Conservation (phyloP, 2,329 filamentous ascomycete species). For the Penicillium italicum region DNA sequence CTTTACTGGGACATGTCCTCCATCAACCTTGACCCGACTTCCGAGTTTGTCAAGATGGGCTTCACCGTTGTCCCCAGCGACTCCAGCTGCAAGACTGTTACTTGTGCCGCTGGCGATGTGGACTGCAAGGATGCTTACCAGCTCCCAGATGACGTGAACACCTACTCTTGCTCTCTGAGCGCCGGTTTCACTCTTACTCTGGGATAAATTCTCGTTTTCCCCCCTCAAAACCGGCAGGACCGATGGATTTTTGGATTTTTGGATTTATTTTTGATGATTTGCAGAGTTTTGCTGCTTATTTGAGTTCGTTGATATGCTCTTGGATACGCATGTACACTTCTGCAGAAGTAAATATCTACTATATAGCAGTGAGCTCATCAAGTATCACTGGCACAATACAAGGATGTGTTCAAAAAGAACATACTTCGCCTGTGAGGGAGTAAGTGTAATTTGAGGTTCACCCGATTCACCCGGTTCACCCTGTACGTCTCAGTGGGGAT, state of each 20-base stretch:
- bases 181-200: conserved; percentile 32
- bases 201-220: conserved; percentile 21
- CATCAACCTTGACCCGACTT: conserved; percentile 32
- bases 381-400: neutral
- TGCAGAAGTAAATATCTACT: neutral
- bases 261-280: neutral
- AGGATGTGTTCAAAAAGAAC: conserved; percentile 5
- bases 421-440: neutral
- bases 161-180: conserved; percentile 30
- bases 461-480: no score
- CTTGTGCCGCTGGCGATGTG: conserved; percentile 31
- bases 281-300: neutral
- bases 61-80: conserved; percentile 31
- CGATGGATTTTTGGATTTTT: conserved; percentile 7
- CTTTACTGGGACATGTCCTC: conserved; percentile 41
- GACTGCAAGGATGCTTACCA: conserved; percentile 37
- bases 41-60: conserved; percentile 32
- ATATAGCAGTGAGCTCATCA: neutral
- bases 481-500: neutral
- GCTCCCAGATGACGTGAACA: conserved; percentile 35
- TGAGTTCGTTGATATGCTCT: neutral
- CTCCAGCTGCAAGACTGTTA: conserved; percentile 27
- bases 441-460: neutral
- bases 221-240: conserved; percentile 7
- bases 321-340: conserved; percentile 3